Percentiles rank a stretch among this genome's conserved stretches.
These are phyloP conservation scores for Parachaetomium inaequale DNA, from an alignment of 495 filamentous ascomycete genomes.

Conservation along the genomic window DNA sequence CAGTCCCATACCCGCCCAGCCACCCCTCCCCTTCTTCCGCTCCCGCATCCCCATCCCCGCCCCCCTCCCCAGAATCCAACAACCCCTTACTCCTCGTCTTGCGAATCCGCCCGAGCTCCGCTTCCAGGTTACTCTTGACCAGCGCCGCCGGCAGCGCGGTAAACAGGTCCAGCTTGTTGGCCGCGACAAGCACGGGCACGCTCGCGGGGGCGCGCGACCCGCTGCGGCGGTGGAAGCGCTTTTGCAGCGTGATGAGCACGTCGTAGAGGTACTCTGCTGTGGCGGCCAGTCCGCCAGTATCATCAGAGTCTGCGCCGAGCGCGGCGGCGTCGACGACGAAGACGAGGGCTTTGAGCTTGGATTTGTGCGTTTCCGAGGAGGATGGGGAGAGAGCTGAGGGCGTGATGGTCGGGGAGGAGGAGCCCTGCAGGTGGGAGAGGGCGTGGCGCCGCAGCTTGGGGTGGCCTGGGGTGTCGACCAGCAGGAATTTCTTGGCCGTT, in stretches of 20 bases:
- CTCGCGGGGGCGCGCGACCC: constrained; percentile 57
- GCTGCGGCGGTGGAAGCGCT: constrained; percentile 53
- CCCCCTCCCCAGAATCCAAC: constrained; percentile 68
- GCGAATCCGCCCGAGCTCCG: constrained; percentile 76
- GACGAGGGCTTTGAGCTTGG: constrained; percentile 68
- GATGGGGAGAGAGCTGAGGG: constrained; percentile 48
- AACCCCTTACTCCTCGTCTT: constrained; percentile 74
- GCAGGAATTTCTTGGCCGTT: constrained; percentile 62
- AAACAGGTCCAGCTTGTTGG: constrained; percentile 94
- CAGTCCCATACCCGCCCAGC: constrained; percentile 73
- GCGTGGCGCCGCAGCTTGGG: constrained; percentile 76
- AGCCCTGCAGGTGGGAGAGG: constrained; percentile 50
- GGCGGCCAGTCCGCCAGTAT: constrained; percentile 41
- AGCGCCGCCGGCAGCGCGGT: constrained; percentile 80
- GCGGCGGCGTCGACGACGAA: constrained; percentile 85
- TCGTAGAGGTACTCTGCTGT: constrained; percentile 72
- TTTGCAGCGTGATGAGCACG: constrained; percentile 75
- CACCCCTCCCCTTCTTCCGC: constrained; percentile 71
- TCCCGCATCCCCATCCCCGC: constrained; percentile 48
- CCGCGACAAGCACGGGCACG: constrained; percentile 75
- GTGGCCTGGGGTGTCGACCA: constrained; percentile 90
- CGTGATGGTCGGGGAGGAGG: constrained; percentile 59
- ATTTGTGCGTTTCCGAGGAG: constrained; percentile 44
- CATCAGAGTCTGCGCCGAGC: constrained; percentile 51
- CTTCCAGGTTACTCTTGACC: constrained; percentile 71